These are phyloP conservation scores for Zasmidium angulare DNA, from an alignment of 2,329 filamentous ascomycete genomes.

Conservation along the genomic window DNA sequence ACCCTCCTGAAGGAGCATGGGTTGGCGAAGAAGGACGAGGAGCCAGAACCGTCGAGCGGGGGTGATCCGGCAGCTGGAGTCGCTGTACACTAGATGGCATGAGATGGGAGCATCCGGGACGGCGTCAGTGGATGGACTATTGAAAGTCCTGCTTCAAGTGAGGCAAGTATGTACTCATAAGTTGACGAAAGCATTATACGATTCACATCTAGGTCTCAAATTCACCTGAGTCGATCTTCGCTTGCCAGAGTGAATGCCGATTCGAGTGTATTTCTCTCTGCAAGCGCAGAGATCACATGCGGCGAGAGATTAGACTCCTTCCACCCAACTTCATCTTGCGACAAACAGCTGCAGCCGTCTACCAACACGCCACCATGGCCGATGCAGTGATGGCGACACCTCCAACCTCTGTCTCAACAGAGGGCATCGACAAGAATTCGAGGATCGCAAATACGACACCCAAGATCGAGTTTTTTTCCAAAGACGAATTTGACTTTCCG, in stretches of 20 bases:
- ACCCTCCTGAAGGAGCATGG: conserved; percentile 92
- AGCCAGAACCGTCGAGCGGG: conserved; percentile 15
- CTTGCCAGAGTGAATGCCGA: background rate
- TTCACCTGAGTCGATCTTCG: background rate
- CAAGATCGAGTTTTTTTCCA: conserved; percentile 15
- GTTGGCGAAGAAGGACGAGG: conserved; percentile 80
- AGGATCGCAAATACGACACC: conserved; percentile 9
- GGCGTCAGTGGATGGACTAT: background rate
- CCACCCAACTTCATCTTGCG: background rate
- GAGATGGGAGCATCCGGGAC: background rate
- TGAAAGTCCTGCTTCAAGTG: background rate
- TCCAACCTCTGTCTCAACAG: conserved; percentile 5
- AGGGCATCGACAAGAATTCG: conserved; percentile 23
- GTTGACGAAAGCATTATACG: background rate
- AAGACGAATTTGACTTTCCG: conserved; percentile 14
- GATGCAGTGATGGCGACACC: no score
- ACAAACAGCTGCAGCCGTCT: background rate
- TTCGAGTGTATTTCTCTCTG: background rate
- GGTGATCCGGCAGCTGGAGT: background rate
- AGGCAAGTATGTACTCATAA: conserved; percentile 2
- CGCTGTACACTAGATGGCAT: background rate
- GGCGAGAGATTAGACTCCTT: background rate
- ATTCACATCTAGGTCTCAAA: background rate
- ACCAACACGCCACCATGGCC: background rate
- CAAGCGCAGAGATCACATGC: background rate